Base-by-base conservation (phyloP, 2,329 filamentous ascomycete species). In the Dothidotthia symphoricarpi region DNA sequence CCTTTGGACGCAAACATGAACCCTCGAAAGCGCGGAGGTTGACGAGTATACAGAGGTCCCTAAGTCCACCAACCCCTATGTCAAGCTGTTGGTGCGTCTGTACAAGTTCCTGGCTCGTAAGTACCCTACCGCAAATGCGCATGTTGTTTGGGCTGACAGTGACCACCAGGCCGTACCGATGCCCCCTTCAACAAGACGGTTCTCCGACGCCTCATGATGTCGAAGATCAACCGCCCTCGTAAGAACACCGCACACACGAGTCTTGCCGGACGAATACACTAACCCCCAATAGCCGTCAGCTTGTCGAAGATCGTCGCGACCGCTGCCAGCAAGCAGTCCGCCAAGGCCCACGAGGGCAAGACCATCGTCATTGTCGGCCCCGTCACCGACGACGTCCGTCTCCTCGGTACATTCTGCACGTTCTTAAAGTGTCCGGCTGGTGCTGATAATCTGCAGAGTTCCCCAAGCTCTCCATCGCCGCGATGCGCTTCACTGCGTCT, bases 141-240 rank as follows among this genome's bases (percentile, higher is more conserved):
- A 27, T 36, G 36, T 31, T 38, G 38, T 35, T 39, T 43, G 41
- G 36, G 59, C 63, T 64, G 48, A 65, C 55, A 36, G 39, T 29
- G 26, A 27, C 36, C 17, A 14, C 25, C 63, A 94, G 88, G 89
- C 76, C 90, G 93, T 70, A 98, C 93, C 71, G 93, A 97, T 74
- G 82, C 88, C 57, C 82, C 81, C 77, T 98, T 98, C 87, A 98
- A 98, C 86, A 94, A 95, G 81, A 87, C 93, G 67, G 83, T 98
- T 69, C 87, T 98, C 67, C 89, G 91, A 73, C 88, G 93, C 68
- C 86, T 98, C 49, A 95, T 95, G 71, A 95, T 93, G 88, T 95
- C 89, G 73, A 88, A 90, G 76, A 95, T 94, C 77, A 97, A 97
- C 86, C 86, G 90, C 63, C 67, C 68, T 45, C 65, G 60, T 64